Conservation (phyloP, 2,329 filamentous ascomycete species). For the Cercospora nicotianae region DNA sequence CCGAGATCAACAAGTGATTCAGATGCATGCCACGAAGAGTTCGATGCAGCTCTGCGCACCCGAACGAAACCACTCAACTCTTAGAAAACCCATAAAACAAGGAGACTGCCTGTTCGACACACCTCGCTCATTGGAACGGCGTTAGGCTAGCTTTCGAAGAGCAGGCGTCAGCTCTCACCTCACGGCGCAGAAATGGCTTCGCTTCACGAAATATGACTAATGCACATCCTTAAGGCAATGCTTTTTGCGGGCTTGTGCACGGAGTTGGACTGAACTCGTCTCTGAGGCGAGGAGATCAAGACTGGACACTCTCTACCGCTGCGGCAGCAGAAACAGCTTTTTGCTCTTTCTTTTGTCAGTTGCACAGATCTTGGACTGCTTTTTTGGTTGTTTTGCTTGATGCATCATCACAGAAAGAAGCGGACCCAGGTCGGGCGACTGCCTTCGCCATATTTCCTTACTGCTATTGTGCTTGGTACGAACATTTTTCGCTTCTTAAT, state of each 20-base stretch:
- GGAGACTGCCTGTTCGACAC: constrained; percentile 26
- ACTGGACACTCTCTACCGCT: constrained; percentile 16
- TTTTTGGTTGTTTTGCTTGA: constrained; percentile 12
- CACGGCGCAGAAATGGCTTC: constrained; percentile 27
- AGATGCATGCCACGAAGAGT: constrained; percentile 3
- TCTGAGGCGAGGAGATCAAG: constrained; percentile 14
- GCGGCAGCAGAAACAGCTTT: constrained; percentile 5
- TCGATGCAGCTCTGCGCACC: constrained; percentile 34
- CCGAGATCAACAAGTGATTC: constrained; percentile 30
- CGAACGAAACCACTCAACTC: constrained; percentile 27
- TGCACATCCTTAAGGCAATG: constrained; percentile 16
- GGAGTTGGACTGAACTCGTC: constrained; percentile 13
- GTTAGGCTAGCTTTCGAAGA: constrained; percentile 17
- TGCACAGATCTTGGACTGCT: constrained; percentile 1
- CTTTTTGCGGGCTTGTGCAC: neutral
- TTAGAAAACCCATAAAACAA: constrained; percentile 20
- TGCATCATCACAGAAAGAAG: constrained; percentile 12
- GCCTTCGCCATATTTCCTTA: constrained; percentile 31
- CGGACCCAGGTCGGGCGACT: constrained; percentile 28
- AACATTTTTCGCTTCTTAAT: constrained; percentile 14
- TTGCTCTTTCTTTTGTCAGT: constrained; percentile 16
- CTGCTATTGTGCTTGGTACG: constrained; percentile 10
- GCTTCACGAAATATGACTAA: constrained; percentile 17
- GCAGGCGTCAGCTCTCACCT: constrained; percentile 27
- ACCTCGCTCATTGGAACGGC: constrained; percentile 27